A percentile compares a stretch with the other conserved stretches of the same genome.
Evolutionary conservation across 169 alveolate genomes (phyloP).

Genomic region (Ichthyophthirius multifiliis): DNA sequence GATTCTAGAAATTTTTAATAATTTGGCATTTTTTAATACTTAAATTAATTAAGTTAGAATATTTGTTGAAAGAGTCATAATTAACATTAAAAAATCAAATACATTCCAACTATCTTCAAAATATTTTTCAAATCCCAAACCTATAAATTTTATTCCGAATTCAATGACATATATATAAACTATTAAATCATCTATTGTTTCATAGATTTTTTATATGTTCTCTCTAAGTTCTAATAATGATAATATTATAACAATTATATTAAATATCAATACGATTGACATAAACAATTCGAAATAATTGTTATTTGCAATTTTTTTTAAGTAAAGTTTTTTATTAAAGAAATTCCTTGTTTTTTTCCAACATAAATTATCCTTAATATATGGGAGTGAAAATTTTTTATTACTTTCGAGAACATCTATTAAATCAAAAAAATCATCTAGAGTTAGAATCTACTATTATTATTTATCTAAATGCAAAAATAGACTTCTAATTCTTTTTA

Average conservation of each 20-base stretch:
- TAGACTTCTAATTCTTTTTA: neutral
- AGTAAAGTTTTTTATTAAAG: neutral
- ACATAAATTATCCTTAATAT: neutral
- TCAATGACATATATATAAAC: neutral
- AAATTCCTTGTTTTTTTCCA: neutral
- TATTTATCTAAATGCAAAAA: neutral
- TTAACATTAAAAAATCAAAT: conserved; percentile 6
- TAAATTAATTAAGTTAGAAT: neutral
- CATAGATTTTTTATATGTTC: too few species aligned
- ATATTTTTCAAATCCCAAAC: conserved; percentile 8
- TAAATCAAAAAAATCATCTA: conserved; percentile 7
- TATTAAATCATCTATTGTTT: neutral
- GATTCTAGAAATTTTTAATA: neutral
- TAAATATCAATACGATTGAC: neutral
- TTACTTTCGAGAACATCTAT: neutral
- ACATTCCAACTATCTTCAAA: conserved; percentile 14
- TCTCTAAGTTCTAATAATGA: too few species aligned
- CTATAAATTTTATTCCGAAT: neutral
- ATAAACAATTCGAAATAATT: neutral
- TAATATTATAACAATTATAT: too few species aligned
- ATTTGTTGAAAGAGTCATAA: neutral
- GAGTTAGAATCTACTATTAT: neutral
- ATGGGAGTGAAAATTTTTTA: neutral
- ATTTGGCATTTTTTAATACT: neutral
- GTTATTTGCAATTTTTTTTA: neutral